Percentiles rank a stretch among this genome's conserved stretches.
phyloP scores from a whole-genome alignment of 805 yeast species.

The Ascoidea asiatica region DNA sequence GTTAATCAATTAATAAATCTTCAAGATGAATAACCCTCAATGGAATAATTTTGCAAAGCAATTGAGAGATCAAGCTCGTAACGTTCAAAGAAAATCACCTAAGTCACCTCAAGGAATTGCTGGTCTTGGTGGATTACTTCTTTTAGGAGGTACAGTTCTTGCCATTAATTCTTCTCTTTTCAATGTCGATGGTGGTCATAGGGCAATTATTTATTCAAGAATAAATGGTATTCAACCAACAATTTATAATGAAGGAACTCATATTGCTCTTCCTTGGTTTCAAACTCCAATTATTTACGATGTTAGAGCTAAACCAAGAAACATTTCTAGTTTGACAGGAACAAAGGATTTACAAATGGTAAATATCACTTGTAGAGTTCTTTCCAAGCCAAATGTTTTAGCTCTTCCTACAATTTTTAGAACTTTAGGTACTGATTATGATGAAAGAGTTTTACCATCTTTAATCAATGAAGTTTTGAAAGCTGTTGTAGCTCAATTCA shows the following conservation, averaged over 20 bases:
- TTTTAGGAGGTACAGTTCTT: constrained; percentile 45
- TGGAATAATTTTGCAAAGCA: constrained; percentile 40
- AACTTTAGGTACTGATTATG: constrained; percentile 89
- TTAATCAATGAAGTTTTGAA: constrained; percentile 95
- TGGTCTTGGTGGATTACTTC: constrained; percentile 47
- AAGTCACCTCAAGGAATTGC: constrained; percentile 37
- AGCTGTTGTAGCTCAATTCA: constrained; percentile 95
- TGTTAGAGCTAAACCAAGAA: constrained; percentile 94
- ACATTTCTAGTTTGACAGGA: constrained; percentile 91
- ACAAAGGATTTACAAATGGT: constrained; percentile 99
- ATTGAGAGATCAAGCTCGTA: constrained; percentile 32
- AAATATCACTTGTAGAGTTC: constrained; percentile 95
- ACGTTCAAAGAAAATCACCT: constrained; percentile 19
- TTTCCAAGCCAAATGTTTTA: constrained; percentile 72
- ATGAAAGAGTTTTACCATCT: constrained; percentile 95
- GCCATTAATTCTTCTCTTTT: constrained; percentile 44
- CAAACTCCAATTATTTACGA: constrained; percentile 89
- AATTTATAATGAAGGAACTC: constrained; percentile 90
- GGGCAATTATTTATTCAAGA: constrained; percentile 91
- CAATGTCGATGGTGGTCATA: constrained; percentile 97
- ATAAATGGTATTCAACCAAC: constrained; percentile 70
- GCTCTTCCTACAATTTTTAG: constrained; percentile 79
- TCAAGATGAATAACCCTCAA: background rate
- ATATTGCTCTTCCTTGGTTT: constrained; percentile 85
- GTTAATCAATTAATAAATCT: too few species aligned